Percentiles rank a stretch among this genome's conserved stretches.
These are phyloP conservation scores for Xenosphaeropsis pyriputrescens DNA, from an alignment of 2,329 filamentous ascomycete genomes.

Conservation along the genomic window DNA sequence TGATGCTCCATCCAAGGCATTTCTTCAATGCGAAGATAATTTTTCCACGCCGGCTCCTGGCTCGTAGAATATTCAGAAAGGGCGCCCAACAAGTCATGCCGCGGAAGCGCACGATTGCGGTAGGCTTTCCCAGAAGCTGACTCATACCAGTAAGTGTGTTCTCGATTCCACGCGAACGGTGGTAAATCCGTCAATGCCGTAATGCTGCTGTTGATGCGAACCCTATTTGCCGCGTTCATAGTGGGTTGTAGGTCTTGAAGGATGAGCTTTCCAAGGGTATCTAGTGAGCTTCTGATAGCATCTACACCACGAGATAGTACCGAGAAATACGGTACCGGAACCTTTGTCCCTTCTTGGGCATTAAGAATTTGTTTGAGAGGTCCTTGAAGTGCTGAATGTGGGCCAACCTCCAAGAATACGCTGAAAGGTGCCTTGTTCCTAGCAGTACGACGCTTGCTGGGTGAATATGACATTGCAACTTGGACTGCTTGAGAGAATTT, in stretches of 20 bases:
- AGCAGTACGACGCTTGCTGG: constrained; percentile 4
- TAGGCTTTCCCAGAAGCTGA: constrained; percentile 19
- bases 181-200: constrained; percentile 25
- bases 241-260: constrained; percentile 12
- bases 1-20: constrained; percentile 2
- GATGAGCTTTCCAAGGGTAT: constrained; percentile 2
- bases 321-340: constrained; percentile 14
- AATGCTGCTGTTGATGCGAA: constrained; percentile 2
- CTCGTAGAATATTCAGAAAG: not conserved
- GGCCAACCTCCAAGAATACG: constrained; percentile 15
- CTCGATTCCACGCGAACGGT: constrained; percentile 36
- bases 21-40: not conserved
- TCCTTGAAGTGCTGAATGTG: constrained; percentile 16
- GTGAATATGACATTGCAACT: not conserved
- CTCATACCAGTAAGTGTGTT: constrained; percentile 37
- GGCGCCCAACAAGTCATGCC: not conserved
- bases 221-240: constrained; percentile 2
- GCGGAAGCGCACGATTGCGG: constrained; percentile 21
- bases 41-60: not conserved
- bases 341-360: no score
- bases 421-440: constrained; percentile 8
- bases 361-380: constrained; percentile 5
- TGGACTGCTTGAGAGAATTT: constrained; percentile 1
- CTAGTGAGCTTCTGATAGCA: constrained; percentile 2
- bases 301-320: constrained; percentile 13